Base-by-base conservation (phyloP, 1,284 basidiomycete genomes). In the Mycosarcoma maydis region DNA sequence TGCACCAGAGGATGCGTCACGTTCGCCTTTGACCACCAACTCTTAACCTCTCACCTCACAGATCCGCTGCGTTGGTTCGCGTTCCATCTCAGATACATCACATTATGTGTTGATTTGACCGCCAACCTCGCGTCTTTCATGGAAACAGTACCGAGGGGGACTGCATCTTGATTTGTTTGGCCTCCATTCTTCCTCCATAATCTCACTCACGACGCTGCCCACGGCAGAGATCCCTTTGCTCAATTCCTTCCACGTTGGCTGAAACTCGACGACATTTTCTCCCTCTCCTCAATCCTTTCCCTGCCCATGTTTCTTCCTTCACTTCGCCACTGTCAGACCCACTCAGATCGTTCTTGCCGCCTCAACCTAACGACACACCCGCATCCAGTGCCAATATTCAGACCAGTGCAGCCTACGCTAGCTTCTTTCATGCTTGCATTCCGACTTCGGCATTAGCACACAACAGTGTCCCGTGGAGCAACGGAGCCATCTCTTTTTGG, bases 351-450 rank as follows among this genome's bases (percentile, higher is more conserved):
- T n/a, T n/a, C n/a, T n/a, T n/a, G n/a, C n/a, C n/a, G n/a, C n/a
- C n/a, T n/a, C n/a, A n/a, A n/a, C n/a, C n/a, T n/a, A n/a, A n/a
- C n/a, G n/a, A n/a, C n/a, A n/a, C n/a, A n/a, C n/a, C n/a, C n/a
- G n/a, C n/a, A n/a, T n/a, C n/a, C n/a, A n/a, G n/a, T n/a, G n/a
- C n/a, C n/a, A n/a, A n/a, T n/a, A n/a, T n/a, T n/a, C n/a, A n/a
- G n/a, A n/a, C n/a, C n/a, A n/a, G n/a, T n/a, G n/a, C n/a, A n/a
- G n/a, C n/a, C n/a, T n/a, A 13, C 42, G 29, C 45, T 17, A 17
- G 24, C 16, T 20, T 20, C 20, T 44, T 24, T 38, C 48, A 22
- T 46, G 37, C 9, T 19, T 58, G 50, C 56, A 59, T 59, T 47
- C 52, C 38, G 23, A 7, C 27, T 6, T 19, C 22, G n/a, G 11